Evolutionary conservation across 2,329 filamentous ascomycete genomes (phyloP).

Genomic region (Ophiostoma populinum): DNA sequence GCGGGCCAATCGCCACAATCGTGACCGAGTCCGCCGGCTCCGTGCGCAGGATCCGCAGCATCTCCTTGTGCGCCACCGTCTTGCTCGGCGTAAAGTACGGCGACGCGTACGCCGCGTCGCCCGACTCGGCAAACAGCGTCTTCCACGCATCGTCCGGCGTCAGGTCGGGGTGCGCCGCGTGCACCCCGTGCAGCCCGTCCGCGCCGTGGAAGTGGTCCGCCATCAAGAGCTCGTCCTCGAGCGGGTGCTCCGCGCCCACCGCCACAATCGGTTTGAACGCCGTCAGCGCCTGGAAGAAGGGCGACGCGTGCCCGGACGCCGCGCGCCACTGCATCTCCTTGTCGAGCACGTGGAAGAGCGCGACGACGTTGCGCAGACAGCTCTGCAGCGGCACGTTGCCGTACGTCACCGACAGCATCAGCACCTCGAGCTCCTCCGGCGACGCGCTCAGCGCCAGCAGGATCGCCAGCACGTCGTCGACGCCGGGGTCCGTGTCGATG

Average conservation of each 20-base stretch:
- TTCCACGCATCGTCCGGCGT: constrained; percentile 60
- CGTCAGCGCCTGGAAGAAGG: constrained; percentile 55
- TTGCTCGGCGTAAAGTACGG: constrained; percentile 61
- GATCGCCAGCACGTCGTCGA: constrained; percentile 82
- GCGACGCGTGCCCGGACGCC: constrained; percentile 31
- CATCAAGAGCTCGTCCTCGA: constrained; percentile 67
- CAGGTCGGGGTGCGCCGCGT: constrained; percentile 54
- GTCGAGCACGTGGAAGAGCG: constrained; percentile 81
- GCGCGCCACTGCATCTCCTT: constrained; percentile 76
- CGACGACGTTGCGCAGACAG: constrained; percentile 64
- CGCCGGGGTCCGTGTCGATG: constrained; percentile 85
- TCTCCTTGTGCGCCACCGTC: constrained; percentile 62
- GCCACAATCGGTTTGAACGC: constrained; percentile 67
- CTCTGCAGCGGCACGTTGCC: constrained; percentile 81
- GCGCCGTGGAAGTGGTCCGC: constrained; percentile 74
- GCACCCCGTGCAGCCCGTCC: constrained; percentile 64
- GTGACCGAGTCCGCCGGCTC: constrained; percentile 72
- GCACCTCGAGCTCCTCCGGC: constrained; percentile 69
- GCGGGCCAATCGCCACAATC: constrained; percentile 75
- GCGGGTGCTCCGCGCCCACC: constrained; percentile 67
- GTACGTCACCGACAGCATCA: constrained; percentile 78
- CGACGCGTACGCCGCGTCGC: constrained; percentile 24
- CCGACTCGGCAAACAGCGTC: constrained; percentile 38
- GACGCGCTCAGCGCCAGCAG: constrained; percentile 69
- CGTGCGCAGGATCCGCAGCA: constrained; percentile 67